Evolutionary conservation across 495 filamentous ascomycete species (phyloP), one percentile per base, ranked within the genome.

Genomic region (Hyaloscypha bicolor): DNA sequence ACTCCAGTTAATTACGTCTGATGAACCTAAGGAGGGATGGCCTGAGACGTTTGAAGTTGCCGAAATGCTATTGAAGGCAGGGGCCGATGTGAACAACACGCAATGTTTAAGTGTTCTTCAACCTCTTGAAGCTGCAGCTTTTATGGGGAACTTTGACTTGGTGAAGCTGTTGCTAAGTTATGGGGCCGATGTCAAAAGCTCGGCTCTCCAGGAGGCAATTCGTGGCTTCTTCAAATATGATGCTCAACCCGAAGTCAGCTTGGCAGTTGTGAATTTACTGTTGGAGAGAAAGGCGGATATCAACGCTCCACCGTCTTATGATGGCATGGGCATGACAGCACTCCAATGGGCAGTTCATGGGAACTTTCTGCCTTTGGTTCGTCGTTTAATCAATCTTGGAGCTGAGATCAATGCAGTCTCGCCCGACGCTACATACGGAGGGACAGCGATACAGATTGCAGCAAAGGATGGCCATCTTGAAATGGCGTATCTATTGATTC

Each of bases 391-490:
- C n/a, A n/a, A n/a, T n/a, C n/a, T n/a, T n/a, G 22, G 22, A 53
- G 51, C 16, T 19, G 6, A n/a, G 4, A 53, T 53, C 51, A 53
- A 53, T 19, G 51, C 19, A 6, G 4, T 25, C 4, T 6, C 4
- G 51, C 5, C 5, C 6, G 22, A 6, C 16, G 51, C 51, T 5
- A 14, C 11, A 21, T 19, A 8, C 48, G 53, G 53, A n/a, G 0
- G 63, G n/a, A 73, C 61, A 60, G 71, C 71, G 6, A 57, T 73
- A 6, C 68, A 73, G 31, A 62, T 62, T 12, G 68, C 73, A 35
- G 62, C 72, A 25, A 55, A 73, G 22, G 55, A 52, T 3, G 60
- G 42, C 9, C 9, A 62, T 52, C 14, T 19, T 6, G 14, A 29
- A 30, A 48, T 53, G 19, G 55, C 60, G 21, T 3, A 66, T 29